Evolutionary conservation across 176 grass and related monocot genomes (phyloP).

Genomic region (Pontederia paniculata): DNA sequence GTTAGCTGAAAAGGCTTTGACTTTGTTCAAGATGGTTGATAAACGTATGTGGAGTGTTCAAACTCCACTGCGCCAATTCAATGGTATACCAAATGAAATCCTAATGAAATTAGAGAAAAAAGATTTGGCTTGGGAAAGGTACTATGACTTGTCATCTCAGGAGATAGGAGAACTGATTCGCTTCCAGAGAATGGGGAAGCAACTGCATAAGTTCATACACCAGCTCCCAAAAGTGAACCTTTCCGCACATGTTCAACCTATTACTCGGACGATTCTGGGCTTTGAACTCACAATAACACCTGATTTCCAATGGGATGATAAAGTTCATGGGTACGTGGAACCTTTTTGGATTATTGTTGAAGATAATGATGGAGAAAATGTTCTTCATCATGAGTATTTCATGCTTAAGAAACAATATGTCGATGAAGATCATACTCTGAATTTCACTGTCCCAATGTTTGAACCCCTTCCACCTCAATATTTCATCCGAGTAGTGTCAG

Average conservation of each 20-base stretch:
- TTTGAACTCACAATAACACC: slow-evolving; percentile 89
- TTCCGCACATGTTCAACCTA: slow-evolving; percentile 85
- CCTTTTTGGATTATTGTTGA: slow-evolving; percentile 98
- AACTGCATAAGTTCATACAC: slow-evolving; percentile 80
- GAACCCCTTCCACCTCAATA: slow-evolving; percentile 95
- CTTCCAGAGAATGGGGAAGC: slow-evolving; percentile 60
- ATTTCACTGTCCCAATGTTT: slow-evolving; percentile 86
- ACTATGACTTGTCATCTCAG: slow-evolving; percentile 82
- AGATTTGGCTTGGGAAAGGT: slow-evolving; percentile 85
- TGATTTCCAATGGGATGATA: slow-evolving; percentile 95
- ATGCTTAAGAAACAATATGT: slow-evolving; percentile 94
- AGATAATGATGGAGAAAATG: slow-evolving; percentile 90
- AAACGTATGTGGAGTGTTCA: slow-evolving; percentile 97
- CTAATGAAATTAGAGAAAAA: slow-evolving; percentile 95
- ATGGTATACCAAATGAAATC: slow-evolving; percentile 87
- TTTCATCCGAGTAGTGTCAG: slow-evolving; percentile 88
- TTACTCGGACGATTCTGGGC: slow-evolving; percentile 67
- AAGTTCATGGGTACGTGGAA: slow-evolving; percentile 86
- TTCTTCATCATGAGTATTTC: slow-evolving; percentile 98
- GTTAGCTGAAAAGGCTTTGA: slow-evolving; percentile 79
- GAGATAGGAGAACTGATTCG: slow-evolving; percentile 92
- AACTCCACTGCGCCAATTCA: slow-evolving; percentile 76
- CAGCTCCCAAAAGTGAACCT: slow-evolving; percentile 87
- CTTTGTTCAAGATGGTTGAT: slow-evolving; percentile 96
- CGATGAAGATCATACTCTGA: slow-evolving; percentile 85